Conservation (phyloP, 1,284 basidiomycete species). For the Wallemia hederae region DNA sequence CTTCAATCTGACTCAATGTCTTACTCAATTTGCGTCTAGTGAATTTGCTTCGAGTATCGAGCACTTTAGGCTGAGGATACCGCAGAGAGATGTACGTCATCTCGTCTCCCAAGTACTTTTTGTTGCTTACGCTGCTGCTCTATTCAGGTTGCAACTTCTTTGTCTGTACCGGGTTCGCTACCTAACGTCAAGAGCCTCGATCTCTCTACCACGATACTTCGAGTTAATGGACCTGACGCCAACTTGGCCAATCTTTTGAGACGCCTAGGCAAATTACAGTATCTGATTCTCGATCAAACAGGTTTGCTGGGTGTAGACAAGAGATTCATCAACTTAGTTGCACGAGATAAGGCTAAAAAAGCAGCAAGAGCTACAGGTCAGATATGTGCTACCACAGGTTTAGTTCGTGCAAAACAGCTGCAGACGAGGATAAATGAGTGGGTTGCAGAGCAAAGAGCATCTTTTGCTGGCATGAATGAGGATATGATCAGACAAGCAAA, state of each 20-base stretch:
- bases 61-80: constrained; percentile 16
- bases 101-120: constrained; percentile 14
- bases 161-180: constrained; percentile 8
- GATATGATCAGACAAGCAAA: not conserved
- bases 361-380: constrained; percentile 9
- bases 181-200: constrained; percentile 16
- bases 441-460: constrained; percentile 13
- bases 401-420: constrained; percentile 15
- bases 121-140: not conserved
- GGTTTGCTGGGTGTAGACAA: constrained; percentile 18
- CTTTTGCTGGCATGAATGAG: constrained; percentile 8
- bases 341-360: constrained; percentile 4
- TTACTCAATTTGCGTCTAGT: constrained; percentile 15
- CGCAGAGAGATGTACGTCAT: constrained; percentile 14
- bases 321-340: constrained; percentile 14
- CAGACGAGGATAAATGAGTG: constrained; percentile 15
- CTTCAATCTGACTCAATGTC: constrained; percentile 16
- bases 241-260: constrained; percentile 13
- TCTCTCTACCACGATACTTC: constrained; percentile 19
- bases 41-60: constrained; percentile 14
- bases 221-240: constrained; percentile 11
- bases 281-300: constrained; percentile 18
- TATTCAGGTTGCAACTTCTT: not conserved
- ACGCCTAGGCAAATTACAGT: constrained; percentile 13
- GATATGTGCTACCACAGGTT: constrained; percentile 12